Conservation (phyloP, 805 yeast genomes). For the Starmerella apicola region DNA sequence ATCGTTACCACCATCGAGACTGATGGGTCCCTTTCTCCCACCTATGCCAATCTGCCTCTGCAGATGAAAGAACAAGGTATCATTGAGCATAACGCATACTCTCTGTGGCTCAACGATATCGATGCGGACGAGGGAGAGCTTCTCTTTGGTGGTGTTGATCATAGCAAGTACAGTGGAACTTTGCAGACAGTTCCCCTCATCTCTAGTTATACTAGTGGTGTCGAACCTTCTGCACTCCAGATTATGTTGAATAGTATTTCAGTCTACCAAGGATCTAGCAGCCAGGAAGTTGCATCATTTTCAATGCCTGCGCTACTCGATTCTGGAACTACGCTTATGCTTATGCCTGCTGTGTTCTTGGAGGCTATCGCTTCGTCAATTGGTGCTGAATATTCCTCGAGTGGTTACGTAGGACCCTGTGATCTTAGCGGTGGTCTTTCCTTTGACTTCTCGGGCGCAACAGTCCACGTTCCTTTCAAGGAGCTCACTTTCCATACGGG, state of each 20-base stretch:
- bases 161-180: slow-evolving; percentile 31
- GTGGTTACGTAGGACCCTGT: slow-evolving; percentile 33
- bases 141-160: slow-evolving; percentile 36
- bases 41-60: slow-evolving; percentile 27
- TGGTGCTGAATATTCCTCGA: slow-evolving; percentile 31
- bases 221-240: slow-evolving; percentile 11
- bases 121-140: slow-evolving; percentile 28
- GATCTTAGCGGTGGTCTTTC: slow-evolving; percentile 24
- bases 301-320: slow-evolving; percentile 35
- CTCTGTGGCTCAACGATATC: slow-evolving; percentile 34
- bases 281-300: slow-evolving; percentile 6
- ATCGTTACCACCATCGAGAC: slow-evolving; percentile 22
- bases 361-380: slow-evolving; percentile 26
- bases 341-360: slow-evolving; percentile 31
- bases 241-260: slow-evolving; percentile 14
- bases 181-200: slow-evolving; percentile 29
- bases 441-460: slow-evolving; percentile 41
- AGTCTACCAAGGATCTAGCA: slow-evolving; percentile 11
- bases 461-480: slow-evolving; percentile 35
- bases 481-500: slow-evolving; percentile 18
- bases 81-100: slow-evolving; percentile 34
- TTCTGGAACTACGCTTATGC: slow-evolving; percentile 41
- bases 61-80: slow-evolving; percentile 31
- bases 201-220: slow-evolving; percentile 9
- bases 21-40: slow-evolving; percentile 15